Base-by-base conservation (phyloP, 768 basidiomycete genomes). In the Russula compacta region DNA sequence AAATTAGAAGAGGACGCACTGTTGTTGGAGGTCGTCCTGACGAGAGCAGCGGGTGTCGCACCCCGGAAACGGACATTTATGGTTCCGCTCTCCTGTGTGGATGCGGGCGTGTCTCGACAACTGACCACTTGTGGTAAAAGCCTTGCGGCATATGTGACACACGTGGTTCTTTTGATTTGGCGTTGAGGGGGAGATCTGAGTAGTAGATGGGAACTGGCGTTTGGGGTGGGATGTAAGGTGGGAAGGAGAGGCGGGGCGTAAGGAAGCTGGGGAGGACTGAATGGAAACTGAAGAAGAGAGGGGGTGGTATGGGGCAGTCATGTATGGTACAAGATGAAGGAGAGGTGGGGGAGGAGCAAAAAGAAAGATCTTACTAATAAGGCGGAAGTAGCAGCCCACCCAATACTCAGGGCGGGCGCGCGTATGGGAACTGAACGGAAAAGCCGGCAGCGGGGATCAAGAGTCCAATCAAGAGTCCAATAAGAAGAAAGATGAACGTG, bases 1-100 rank as follows among this genome's bases (percentile, higher is more conserved):
- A 35, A 33, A 58, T 53, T n/a, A n/a, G n/a, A n/a, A 53, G 54
- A 38, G 32, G 10, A 78, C 80, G 75, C 66, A 81, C 80, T 81
- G 80, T 65, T 81, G 80, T 66, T 81, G 83, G 17, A 95, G 79
- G 66, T 95, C 95, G 67, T 95, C 93, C 72, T 93, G 91, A 38
- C 92, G 78, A 11, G 89, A 92, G 66, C 93, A 95, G 17, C 89
- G 80, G 1, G 92, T 94, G 67, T 93, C 89, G 71, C 92, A 95
- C 24, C 92, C 92, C n/a, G 93, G 92, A 75, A 92, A 95, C 38
- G 93, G 92, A 69, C 92, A 95, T 61, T 85, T 89, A 76, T 94
- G 90, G 73, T 94, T 93, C 64, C 90, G 81, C 69, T 94, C 92
- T 43, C 92, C 92, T 15, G 92, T 95, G 74, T 95, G 92, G 12